Evolutionary conservation across 2,329 filamentous ascomycete genomes (phyloP).

Genomic region (Arachnomyces sp.): DNA sequence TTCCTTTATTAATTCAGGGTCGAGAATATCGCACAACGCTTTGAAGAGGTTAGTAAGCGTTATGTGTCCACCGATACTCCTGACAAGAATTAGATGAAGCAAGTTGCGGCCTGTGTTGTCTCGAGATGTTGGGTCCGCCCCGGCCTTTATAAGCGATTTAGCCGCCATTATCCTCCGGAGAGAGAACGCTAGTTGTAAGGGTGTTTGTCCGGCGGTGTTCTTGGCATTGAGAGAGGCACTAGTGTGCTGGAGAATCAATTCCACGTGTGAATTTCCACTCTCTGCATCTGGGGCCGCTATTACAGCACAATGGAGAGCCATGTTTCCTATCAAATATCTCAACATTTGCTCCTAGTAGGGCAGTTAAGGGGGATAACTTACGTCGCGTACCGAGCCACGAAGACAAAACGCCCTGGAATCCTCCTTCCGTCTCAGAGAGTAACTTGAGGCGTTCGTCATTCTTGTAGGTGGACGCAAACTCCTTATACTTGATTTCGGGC

Average conservation of each 20-base stretch:
- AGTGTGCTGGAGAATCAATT: conserved; percentile 57
- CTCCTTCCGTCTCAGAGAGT: conserved; percentile 52
- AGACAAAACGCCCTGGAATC: conserved; percentile 56
- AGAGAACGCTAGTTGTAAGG: conserved; percentile 60
- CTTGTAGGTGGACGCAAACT: conserved; percentile 58
- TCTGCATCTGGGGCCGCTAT: conserved; percentile 1
- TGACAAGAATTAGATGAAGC: conserved; percentile 50
- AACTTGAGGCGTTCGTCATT: conserved; percentile 57
- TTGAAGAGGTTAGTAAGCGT: not conserved
- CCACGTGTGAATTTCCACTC: conserved; percentile 40
- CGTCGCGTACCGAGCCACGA: conserved; percentile 42
- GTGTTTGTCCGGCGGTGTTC: conserved; percentile 43
- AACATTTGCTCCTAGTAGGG: not conserved
- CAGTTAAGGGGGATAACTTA: conserved; percentile 30
- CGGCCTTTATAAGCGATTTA: conserved; percentile 57
- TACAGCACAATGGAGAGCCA: conserved; percentile 4
- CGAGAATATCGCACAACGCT: conserved; percentile 1
- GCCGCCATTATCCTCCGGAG: conserved; percentile 30
- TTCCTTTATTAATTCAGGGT: conserved; percentile 5
- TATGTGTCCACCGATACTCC: conserved; percentile 19
- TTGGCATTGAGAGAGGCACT: conserved; percentile 59
- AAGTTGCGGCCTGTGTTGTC: conserved; percentile 59
- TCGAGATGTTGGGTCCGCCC: conserved; percentile 61
- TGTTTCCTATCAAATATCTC: not conserved
- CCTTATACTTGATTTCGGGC: conserved; percentile 58